Conservation (phyloP, 176 grass and related monocot genomes). For the Pontederia paniculata region DNA sequence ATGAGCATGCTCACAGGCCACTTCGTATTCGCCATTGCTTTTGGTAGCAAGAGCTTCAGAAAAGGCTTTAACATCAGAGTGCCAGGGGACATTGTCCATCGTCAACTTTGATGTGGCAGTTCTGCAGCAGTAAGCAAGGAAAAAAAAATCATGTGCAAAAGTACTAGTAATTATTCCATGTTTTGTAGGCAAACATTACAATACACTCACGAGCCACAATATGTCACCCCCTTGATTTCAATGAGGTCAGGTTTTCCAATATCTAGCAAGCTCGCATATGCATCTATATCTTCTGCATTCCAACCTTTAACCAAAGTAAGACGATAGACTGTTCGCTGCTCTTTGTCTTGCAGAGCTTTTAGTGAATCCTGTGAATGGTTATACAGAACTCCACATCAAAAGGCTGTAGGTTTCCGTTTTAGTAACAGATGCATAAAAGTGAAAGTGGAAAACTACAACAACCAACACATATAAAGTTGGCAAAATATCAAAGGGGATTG, state of each 20-base stretch:
- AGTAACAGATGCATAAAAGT: too few relatives aligned
- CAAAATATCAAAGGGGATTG: too few relatives aligned
- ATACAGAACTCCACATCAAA: neutral
- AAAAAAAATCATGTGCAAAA: neutral
- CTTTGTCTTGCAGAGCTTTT: constrained; percentile 68
- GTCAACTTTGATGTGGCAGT: constrained; percentile 93
- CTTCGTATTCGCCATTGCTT: constrained; percentile 61
- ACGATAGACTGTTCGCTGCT: constrained; percentile 80
- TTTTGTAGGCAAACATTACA: neutral
- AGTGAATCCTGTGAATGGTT: constrained; percentile 55
- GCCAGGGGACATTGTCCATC: constrained; percentile 99
- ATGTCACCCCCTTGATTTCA: constrained; percentile 98
- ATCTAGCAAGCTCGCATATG: constrained; percentile 66
- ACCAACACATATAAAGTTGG: too few relatives aligned
- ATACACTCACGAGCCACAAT: constrained; percentile 82
- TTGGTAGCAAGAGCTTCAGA: constrained; percentile 73
- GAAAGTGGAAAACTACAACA: too few relatives aligned
- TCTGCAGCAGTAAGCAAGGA: constrained; percentile 26
- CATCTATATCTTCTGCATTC: constrained; percentile 89
- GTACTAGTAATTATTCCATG: neutral
- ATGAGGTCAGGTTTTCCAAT: constrained; percentile 84
- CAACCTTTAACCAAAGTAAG: constrained; percentile 96
- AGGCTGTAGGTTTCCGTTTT: neutral
- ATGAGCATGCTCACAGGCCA: constrained; percentile 90
- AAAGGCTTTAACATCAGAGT: constrained; percentile 81